phyloP scores from a whole-genome alignment of 2,329 filamentous ascomycete genomes.

The Alternaria rosae region DNA sequence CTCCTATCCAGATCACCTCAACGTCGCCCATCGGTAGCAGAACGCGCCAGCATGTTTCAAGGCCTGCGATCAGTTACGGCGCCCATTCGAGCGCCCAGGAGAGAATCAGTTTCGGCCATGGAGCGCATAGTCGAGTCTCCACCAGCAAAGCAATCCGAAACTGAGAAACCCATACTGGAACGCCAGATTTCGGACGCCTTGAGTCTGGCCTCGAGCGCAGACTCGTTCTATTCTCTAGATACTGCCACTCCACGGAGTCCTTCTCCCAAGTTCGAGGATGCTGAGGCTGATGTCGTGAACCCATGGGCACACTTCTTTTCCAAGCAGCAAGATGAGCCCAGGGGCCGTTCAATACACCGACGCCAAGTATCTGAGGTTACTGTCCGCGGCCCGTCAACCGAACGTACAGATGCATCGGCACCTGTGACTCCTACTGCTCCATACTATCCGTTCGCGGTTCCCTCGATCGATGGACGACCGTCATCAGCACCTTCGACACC shows the following conservation, averaged over 20 bases:
- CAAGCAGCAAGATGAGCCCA: slow-evolving; percentile 20
- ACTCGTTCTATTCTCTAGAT: slow-evolving; percentile 49
- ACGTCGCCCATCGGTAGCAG: slow-evolving; percentile 37
- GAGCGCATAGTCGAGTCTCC: slow-evolving; percentile 30
- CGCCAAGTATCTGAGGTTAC: slow-evolving; percentile 49
- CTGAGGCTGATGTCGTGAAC: slow-evolving; percentile 36
- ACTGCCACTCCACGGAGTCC: slow-evolving; percentile 34
- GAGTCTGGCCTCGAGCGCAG: slow-evolving; percentile 46
- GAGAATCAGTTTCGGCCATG: slow-evolving; percentile 25
- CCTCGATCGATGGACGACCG: slow-evolving; percentile 29
- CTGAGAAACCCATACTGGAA: slow-evolving; percentile 22
- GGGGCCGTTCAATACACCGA: slow-evolving; percentile 44
- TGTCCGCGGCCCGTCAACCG: slow-evolving; percentile 34
- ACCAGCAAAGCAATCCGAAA: slow-evolving; percentile 12
- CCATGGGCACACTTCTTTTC: slow-evolving; percentile 33
- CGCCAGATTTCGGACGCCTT: slow-evolving; percentile 38
- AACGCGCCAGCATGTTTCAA: slow-evolving; percentile 43
- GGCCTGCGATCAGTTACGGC: slow-evolving; percentile 38
- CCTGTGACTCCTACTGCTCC: slow-evolving; percentile 34
- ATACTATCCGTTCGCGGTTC: slow-evolving; percentile 24
- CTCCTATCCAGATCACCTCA: slow-evolving; percentile 13
- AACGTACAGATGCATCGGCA: slow-evolving; percentile 19
- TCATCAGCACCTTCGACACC: slow-evolving; percentile 54
- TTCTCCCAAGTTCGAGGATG: slow-evolving; percentile 42
- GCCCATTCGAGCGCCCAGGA: slow-evolving; percentile 20